These are phyloP conservation scores for Jaapia argillacea DNA, from an alignment of 768 basidiomycete species.

Conservation along the genomic window DNA sequence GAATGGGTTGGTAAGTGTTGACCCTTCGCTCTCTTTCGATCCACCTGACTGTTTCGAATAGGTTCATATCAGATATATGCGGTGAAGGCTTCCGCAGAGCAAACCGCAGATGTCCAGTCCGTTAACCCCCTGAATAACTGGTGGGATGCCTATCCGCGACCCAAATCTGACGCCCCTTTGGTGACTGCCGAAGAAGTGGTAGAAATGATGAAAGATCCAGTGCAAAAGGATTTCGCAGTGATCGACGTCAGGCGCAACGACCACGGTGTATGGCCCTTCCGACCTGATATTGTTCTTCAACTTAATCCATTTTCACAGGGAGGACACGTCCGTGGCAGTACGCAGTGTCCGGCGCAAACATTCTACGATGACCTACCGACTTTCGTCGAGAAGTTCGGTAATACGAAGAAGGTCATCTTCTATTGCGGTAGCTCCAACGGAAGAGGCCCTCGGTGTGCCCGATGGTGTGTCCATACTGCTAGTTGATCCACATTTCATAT, in stretches of 20 bases:
- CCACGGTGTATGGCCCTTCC: slow-evolving; percentile 24
- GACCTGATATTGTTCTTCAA: background rate
- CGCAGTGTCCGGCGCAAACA: slow-evolving; percentile 37
- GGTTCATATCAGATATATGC: slow-evolving; percentile 40
- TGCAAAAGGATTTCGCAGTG: slow-evolving; percentile 23
- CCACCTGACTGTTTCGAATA: slow-evolving; percentile 10
- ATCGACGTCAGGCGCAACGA: slow-evolving; percentile 43
- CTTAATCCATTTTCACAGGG: slow-evolving; percentile 25
- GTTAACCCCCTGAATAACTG: background rate
- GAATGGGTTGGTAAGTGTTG: slow-evolving; percentile 30
- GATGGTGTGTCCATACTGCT: slow-evolving; percentile 28
- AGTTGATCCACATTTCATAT: background rate
- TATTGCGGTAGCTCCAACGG: slow-evolving; percentile 44
- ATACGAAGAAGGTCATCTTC: slow-evolving; percentile 36
- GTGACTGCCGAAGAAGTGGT: slow-evolving; percentile 30
- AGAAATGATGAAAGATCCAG: background rate
- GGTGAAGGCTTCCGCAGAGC: slow-evolving; percentile 18
- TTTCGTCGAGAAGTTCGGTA: slow-evolving; percentile 31
- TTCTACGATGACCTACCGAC: slow-evolving; percentile 34
- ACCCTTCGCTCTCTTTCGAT: background rate
- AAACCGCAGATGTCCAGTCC: background rate
- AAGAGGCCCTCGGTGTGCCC: slow-evolving; percentile 42
- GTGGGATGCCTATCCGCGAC: slow-evolving; percentile 30
- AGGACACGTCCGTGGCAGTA: slow-evolving; percentile 42
- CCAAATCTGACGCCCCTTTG: slow-evolving; percentile 19